phyloP scores from a whole-genome alignment of 2,329 filamentous ascomycete genomes.

The Geosmithia flava region DNA sequence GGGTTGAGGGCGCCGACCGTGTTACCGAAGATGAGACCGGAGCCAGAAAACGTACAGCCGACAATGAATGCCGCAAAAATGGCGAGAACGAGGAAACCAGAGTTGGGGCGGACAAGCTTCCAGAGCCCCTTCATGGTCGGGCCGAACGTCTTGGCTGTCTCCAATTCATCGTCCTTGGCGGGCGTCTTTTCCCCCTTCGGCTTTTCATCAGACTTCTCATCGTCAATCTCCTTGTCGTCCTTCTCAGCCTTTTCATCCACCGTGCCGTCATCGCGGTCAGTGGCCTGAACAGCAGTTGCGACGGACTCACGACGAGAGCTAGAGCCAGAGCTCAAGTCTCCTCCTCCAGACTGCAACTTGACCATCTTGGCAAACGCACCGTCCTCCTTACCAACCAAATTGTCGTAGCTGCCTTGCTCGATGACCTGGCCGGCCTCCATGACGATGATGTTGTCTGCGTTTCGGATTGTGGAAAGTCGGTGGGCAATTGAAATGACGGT shows the following conservation, averaged over 20 bases:
- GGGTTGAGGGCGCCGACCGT: conserved; percentile 24
- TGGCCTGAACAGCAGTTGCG: conserved; percentile 2
- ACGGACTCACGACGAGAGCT: neutral
- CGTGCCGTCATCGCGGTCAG: conserved; percentile 1
- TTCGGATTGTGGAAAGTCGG: conserved; percentile 84
- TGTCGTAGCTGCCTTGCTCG: conserved; percentile 81
- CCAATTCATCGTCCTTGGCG: conserved; percentile 32
- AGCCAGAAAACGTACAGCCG: conserved; percentile 32
- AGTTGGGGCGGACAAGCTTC: neutral
- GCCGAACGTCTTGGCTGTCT: conserved; percentile 26
- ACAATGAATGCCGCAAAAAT: conserved; percentile 29
- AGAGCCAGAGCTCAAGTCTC: conserved; percentile 28
- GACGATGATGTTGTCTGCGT: conserved; percentile 92
- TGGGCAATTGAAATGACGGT: conserved; percentile 97
- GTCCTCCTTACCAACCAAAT: conserved; percentile 51
- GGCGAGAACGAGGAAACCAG: conserved; percentile 18
- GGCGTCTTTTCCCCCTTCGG: conserved; percentile 39
- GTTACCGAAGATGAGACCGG: conserved; percentile 31
- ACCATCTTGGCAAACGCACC: conserved; percentile 78
- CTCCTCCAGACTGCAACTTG: conserved; percentile 58
- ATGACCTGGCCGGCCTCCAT: conserved; percentile 75
- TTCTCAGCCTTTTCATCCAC: conserved; percentile 7
- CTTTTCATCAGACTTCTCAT: conserved; percentile 24
- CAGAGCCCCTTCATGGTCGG: conserved; percentile 9
- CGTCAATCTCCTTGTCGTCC: conserved; percentile 25